phyloP scores from a whole-genome alignment of 805 yeast genomes.

The Ogataea neopini region DNA sequence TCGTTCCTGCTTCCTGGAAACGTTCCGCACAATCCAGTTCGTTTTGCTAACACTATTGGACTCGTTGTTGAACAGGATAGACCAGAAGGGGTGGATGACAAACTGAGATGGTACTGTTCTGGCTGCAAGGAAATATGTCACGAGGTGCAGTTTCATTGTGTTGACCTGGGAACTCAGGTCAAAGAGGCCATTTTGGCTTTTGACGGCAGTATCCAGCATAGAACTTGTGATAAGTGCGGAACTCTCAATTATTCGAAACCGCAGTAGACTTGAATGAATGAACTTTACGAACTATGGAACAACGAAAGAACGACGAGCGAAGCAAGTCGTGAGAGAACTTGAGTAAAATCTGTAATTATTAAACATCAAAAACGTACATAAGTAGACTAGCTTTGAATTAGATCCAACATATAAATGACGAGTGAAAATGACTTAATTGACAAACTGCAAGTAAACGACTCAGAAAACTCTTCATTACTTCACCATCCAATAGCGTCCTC shows the following conservation, averaged over 20 bases:
- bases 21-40: conserved; percentile 86
- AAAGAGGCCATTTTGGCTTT: conserved; percentile 76
- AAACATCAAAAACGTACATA: no score
- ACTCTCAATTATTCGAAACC: conserved; percentile 70
- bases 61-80: conserved; percentile 91
- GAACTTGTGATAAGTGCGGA: conserved; percentile 79
- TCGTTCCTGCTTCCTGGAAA: conserved; percentile 85
- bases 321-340: no score
- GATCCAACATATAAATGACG: no score
- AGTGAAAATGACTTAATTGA: no score
- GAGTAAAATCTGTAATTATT: no score
- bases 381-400: no score
- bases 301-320: no score
- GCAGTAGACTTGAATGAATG: conserved; percentile 27
- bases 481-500: conserved; percentile 1
- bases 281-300: background rate
- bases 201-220: conserved; percentile 58
- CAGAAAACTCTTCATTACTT: background rate
- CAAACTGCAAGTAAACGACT: background rate
- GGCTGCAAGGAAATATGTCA: conserved; percentile 64
- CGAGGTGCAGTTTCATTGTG: conserved; percentile 71
- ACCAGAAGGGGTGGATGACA: conserved; percentile 69
- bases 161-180: conserved; percentile 87
- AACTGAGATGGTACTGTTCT: conserved; percentile 85
- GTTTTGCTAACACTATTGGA: conserved; percentile 85